phyloP scores from a whole-genome alignment of 495 filamentous ascomycete species.

The Cercophora samala region DNA sequence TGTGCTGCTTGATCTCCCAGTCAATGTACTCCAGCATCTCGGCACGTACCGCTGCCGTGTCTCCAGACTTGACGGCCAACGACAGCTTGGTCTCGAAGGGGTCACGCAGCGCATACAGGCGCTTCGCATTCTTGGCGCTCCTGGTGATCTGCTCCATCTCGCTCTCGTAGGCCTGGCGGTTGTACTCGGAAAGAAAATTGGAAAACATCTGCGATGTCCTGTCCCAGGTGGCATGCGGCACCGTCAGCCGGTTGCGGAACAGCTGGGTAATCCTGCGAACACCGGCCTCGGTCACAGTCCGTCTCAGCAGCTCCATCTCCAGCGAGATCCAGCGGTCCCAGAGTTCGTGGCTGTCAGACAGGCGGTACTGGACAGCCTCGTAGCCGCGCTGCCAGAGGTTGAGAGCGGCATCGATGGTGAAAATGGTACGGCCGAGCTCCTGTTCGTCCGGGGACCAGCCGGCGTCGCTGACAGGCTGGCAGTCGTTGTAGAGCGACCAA shows the following conservation, averaged over 20 bases:
- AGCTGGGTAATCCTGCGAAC: slow-evolving; percentile 63
- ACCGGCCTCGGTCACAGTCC: slow-evolving; percentile 53
- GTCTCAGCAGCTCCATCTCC: slow-evolving; percentile 54
- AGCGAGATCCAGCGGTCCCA: slow-evolving; percentile 79
- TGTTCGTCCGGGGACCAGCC: slow-evolving; percentile 76
- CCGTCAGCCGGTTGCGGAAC: slow-evolving; percentile 69
- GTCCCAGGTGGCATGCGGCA: slow-evolving; percentile 82
- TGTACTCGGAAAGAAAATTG: slow-evolving; percentile 73
- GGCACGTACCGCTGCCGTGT: slow-evolving; percentile 54
- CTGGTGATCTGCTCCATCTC: slow-evolving; percentile 71
- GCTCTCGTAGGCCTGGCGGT: slow-evolving; percentile 68
- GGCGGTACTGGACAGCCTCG: slow-evolving; percentile 72
- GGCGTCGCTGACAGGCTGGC: slow-evolving; percentile 53
- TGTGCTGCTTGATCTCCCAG: slow-evolving; percentile 69
- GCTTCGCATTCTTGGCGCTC: slow-evolving; percentile 64
- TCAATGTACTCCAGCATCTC: slow-evolving; percentile 74
- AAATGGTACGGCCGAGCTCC: slow-evolving; percentile 70
- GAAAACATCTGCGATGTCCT: slow-evolving; percentile 81
- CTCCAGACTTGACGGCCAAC: slow-evolving; percentile 55
- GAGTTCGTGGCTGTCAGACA: slow-evolving; percentile 81
- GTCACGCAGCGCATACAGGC: slow-evolving; percentile 65
- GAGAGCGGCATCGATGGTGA: slow-evolving; percentile 69
- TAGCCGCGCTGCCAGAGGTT: slow-evolving; percentile 77
- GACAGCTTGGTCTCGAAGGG: slow-evolving; percentile 65
- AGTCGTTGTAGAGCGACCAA: slow-evolving; percentile 67